These are phyloP conservation scores for Diospyros kaki DNA, from an alignment of 148 eudicot genomes.

Conservation along the genomic window DNA sequence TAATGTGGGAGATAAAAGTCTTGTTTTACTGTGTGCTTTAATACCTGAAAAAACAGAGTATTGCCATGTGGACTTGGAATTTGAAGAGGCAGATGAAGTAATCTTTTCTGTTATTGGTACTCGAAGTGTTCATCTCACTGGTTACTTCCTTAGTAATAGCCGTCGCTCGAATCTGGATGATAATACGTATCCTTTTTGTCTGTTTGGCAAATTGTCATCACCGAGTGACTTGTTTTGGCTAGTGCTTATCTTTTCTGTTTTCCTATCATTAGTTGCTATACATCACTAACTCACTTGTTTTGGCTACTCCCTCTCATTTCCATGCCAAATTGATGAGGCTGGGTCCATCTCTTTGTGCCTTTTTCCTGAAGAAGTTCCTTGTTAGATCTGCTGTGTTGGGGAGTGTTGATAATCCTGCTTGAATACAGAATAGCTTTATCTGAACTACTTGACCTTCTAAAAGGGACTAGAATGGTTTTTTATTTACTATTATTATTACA, in stretches of 20 bases:
- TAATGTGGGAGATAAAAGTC: constrained; percentile 71
- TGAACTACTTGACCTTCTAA: not conserved
- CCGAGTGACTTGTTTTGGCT: too few species aligned
- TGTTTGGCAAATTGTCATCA: too few species aligned
- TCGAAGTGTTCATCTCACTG: too few species aligned
- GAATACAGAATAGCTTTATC: not conserved
- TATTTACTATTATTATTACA: not conserved
- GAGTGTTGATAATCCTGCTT: not conserved
- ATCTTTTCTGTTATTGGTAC: constrained; percentile 23
- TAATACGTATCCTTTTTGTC: too few species aligned
- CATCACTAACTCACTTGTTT: not conserved
- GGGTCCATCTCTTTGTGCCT: too few species aligned
- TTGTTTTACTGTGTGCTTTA: constrained; percentile 78
- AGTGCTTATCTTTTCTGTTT: too few species aligned
- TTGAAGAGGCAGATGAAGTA: constrained; percentile 74
- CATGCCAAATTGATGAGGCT: not conserved
- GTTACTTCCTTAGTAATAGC: too few species aligned
- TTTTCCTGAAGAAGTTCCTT: not conserved
- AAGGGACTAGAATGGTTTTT: not conserved
- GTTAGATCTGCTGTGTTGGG: not conserved
- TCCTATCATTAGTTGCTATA: too few species aligned
- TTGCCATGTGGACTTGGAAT: constrained; percentile 79
- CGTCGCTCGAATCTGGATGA: too few species aligned
- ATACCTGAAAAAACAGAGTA: constrained; percentile 70
- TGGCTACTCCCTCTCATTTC: not conserved